Evolutionary conservation across 176 grass and related monocot species (phyloP).

Genomic region (Neostapfia colusana): DNA sequence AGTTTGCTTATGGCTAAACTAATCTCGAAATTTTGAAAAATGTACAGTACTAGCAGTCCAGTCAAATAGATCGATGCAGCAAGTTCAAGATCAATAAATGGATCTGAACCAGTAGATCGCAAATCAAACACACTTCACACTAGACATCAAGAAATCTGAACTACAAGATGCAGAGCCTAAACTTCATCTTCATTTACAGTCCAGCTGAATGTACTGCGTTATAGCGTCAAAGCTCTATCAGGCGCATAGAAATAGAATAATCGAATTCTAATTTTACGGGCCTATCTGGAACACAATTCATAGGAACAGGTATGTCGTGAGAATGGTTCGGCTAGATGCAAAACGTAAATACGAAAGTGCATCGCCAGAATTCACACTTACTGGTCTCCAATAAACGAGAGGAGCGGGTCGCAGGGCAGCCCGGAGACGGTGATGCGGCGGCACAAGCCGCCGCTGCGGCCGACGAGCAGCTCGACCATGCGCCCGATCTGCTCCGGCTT

Average conservation of each 20-base stretch:
- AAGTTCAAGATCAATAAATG: neutral
- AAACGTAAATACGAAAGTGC: neutral
- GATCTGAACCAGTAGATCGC: no score
- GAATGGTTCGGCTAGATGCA: neutral
- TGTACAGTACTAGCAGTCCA: neutral
- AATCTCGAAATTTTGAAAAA: neutral
- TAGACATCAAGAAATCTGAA: slow-evolving; percentile 14
- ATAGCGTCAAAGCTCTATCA: neutral
- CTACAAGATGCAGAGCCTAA: neutral
- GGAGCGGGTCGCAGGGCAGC: slow-evolving; percentile 64
- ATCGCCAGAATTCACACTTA: slow-evolving; percentile 40
- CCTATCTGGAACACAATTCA: neutral
- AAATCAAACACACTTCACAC: no score
- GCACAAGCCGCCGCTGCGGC: slow-evolving; percentile 66
- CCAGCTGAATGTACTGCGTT: neutral
- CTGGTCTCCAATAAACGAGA: slow-evolving; percentile 87
- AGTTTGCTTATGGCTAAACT: neutral
- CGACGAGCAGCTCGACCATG: slow-evolving; percentile 82
- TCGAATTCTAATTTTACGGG: neutral
- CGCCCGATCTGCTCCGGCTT: slow-evolving; percentile 70
- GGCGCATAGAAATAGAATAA: no score
- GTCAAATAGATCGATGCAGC: neutral
- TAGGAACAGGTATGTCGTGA: no score
- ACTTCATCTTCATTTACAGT: neutral
- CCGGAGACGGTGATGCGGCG: slow-evolving; percentile 76